Evolutionary conservation across 1,284 basidiomycete genomes (phyloP), one percentile per base, ranked within the genome.

Genomic region (Naganishia albida): DNA sequence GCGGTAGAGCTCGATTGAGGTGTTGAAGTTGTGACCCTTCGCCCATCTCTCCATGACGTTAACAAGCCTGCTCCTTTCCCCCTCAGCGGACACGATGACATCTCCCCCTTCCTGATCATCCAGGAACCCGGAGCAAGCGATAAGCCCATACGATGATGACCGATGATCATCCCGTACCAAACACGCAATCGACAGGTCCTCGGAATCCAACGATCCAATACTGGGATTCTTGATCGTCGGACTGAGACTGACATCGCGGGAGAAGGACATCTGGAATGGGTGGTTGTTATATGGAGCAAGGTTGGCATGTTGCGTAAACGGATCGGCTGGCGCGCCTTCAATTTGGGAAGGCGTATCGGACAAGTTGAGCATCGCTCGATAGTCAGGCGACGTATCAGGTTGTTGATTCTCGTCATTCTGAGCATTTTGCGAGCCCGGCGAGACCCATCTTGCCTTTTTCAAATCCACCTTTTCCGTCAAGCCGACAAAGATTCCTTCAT

Each of bases 41-140:
- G 23, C 48, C 57, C 57, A 60, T 39, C 46, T 34, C 25, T 60
- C 30, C 15, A 60, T 60, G n/a, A 60, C 57, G 18, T 50, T 46
- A 1, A 30, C 46, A 16, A 60, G 28, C 23, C 57, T 48, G 23
- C 38, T 50, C 16, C 42, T 18, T 46, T 50, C 46, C 15, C 16
- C n/a, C 20, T 49, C 38, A 15, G 26, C 48, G 3, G 18, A 15
- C 10, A 23, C 46, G 1, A 30, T 12, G 18, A 20, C 26, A 26
- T 13, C 23, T 16, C 13, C 30, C 40, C 25, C 39, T 12, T 28
- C 28, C 12, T 18, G 10, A 52, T 23, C 50, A 30, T 53, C 49
- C 50, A 51, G 38, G 16, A 34, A 10, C 6, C 46, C 57, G 3
- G 57, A 60, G 39, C 57, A 60, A 38, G 46, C 57, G 18, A 60